Percentiles rank a stretch among this genome's conserved stretches.
Conservation (phyloP, 2,329 filamentous ascomycete species). For the Aspergillus terreus region DNA sequence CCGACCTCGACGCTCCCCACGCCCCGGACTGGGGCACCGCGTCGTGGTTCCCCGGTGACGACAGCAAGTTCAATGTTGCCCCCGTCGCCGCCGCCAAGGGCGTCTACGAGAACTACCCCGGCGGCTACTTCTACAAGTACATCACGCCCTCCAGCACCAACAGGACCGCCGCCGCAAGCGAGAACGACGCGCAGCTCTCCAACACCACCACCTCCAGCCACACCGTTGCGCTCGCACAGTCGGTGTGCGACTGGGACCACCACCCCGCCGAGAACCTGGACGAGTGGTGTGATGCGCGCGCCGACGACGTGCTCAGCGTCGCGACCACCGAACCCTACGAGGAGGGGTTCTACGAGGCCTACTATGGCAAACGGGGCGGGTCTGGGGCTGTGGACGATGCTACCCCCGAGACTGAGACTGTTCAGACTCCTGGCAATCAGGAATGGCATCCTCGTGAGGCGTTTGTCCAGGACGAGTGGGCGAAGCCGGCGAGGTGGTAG, state of each 20-base stretch:
- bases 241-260: background rate
- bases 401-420: background rate
- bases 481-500: too few species aligned
- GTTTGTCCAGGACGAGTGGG: too few species aligned
- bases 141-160: too few species aligned
- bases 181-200: background rate
- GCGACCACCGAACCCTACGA: background rate
- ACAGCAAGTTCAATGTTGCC: too few species aligned
- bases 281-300: background rate
- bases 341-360: background rate
- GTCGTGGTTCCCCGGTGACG: too few species aligned
- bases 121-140: too few species aligned
- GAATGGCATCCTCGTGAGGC: background rate
- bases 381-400: too few species aligned
- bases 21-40: too few species aligned
- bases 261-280: background rate
- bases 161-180: too few species aligned
- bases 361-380: background rate
- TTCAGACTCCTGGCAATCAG: background rate
- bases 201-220: background rate
- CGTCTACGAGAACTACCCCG: too few species aligned
- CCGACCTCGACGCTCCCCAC: background rate
- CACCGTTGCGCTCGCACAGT: background rate
- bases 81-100: too few species aligned
- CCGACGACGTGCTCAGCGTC: background rate